Evolutionary conservation across 2,329 filamentous ascomycete genomes (phyloP).

Genomic region (Elsinoe ampelina): DNA sequence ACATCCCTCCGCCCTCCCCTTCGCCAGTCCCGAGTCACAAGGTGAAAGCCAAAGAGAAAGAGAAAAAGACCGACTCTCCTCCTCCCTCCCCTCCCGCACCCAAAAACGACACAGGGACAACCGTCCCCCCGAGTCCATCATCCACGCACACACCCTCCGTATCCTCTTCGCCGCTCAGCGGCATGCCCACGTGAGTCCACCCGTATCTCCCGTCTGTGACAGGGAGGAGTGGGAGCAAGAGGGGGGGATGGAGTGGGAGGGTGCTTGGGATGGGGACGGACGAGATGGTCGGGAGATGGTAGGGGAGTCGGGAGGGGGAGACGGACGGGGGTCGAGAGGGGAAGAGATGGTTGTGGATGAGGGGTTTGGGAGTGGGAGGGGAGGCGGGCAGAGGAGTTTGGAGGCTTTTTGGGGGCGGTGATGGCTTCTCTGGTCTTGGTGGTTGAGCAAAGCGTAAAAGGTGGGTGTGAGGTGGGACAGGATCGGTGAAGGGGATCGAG

Average conservation of each 20-base stretch:
- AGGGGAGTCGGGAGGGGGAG: too few relatives aligned
- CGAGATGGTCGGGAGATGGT: too few relatives aligned
- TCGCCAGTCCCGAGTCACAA: conserved; percentile 11
- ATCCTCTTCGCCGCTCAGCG: conserved; percentile 38
- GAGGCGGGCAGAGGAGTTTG: conserved; percentile 5
- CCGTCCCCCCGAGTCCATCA: conserved; percentile 45
- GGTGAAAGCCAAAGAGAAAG: too few relatives aligned
- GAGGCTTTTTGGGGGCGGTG: conserved; percentile 4
- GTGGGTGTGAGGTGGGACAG: too few relatives aligned
- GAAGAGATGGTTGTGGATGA: not conserved
- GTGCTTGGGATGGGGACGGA: not conserved
- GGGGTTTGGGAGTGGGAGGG: not conserved
- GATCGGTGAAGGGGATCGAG: too few relatives aligned
- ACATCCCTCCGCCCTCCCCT: conserved; percentile 14
- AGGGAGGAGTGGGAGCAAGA: not conserved
- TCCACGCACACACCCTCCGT: conserved; percentile 42
- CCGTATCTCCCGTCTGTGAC: not conserved
- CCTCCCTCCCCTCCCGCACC: conserved; percentile 44
- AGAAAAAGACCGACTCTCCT: too few relatives aligned
- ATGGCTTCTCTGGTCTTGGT: not conserved
- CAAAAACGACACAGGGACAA: conserved; percentile 50
- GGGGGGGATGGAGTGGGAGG: not conserved
- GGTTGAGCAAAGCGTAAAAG: too few relatives aligned
- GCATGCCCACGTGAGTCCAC: not conserved
- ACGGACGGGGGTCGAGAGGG: too few relatives aligned